Evolutionary conservation across 805 yeast species (phyloP), one percentile per base, ranked within the genome.

Genomic region (Teunomyces lycoperdinae): DNA sequence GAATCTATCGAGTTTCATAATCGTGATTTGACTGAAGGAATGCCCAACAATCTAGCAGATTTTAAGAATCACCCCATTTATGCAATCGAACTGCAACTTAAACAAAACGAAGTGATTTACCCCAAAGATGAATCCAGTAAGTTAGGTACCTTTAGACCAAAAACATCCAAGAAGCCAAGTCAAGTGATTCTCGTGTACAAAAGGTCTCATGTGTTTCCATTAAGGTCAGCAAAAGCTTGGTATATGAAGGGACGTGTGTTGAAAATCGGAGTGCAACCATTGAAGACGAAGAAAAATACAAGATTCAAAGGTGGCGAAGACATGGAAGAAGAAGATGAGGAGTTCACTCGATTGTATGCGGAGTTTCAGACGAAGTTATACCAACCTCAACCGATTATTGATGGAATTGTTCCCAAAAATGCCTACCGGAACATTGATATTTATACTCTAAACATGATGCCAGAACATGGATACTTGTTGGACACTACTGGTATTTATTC

Each of bases 21-120:
- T 43, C 71, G 87, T 46, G 85, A 87, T 40, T 67, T 79, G 13
- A 71, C 77, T 27, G 98, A 94, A 60, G 96, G 96, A 0, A 84
- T 92, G 77, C 99, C 99, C 0, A 83, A 83, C 47, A 87, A 81
- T 57, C 69, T 89, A 24, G 85, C 83, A 44, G 97, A 90, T 55
- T 88, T 91, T 62, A 84, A 83, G 44, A 84, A 84, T 44, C 99
- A 94, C 64, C 99, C 99, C 0, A 66, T 83, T 10, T 94, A 85
- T 64, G 94, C 86, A 0, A 63, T 94, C 10, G 96, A 88, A 61
- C 75, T 81, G 3, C 95, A 90, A 53, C 62, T 94, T 30, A 77
- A 78, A 43, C 77, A 79, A 44, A 86, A 84, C 60, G 96, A 94
- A 61, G 74, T 90, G 4, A 63, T 92, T 4, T 74, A 76, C 45